phyloP scores from a whole-genome alignment of 768 basidiomycete species.

The Clitopilus passeckerianus region DNA sequence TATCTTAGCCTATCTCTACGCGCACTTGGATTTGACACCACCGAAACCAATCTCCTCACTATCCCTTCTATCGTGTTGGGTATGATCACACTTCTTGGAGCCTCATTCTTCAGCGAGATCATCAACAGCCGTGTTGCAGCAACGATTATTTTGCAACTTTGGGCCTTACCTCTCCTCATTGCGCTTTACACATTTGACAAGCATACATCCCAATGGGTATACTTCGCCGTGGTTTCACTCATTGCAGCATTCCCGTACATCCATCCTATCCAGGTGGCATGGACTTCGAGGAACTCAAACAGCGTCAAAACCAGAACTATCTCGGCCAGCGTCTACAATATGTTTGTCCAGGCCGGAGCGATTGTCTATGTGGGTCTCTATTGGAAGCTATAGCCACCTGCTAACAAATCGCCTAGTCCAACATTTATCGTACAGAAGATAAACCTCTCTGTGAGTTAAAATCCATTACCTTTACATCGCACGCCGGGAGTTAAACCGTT shows the following conservation, averaged over 20 bases:
- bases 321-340: slow-evolving; percentile 48
- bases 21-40: slow-evolving; percentile 59
- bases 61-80: slow-evolving; percentile 56
- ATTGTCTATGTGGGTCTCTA: slow-evolving; percentile 37
- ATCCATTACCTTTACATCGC: neutral
- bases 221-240: slow-evolving; percentile 47
- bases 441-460: slow-evolving; percentile 13
- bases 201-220: slow-evolving; percentile 50
- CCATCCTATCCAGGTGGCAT: slow-evolving; percentile 47
- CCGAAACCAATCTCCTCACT: slow-evolving; percentile 55
- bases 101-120: slow-evolving; percentile 48
- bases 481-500: neutral
- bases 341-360: slow-evolving; percentile 56
- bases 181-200: slow-evolving; percentile 46
- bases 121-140: slow-evolving; percentile 53
- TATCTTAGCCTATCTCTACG: slow-evolving; percentile 64
- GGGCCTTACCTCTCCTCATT: slow-evolving; percentile 59
- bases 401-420: slow-evolving; percentile 26
- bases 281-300: slow-evolving; percentile 57
- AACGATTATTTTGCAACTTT: slow-evolving; percentile 49
- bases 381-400: neutral
- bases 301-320: slow-evolving; percentile 44
- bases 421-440: slow-evolving; percentile 53
- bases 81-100: slow-evolving; percentile 40
- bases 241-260: slow-evolving; percentile 54